A percentile compares a stretch with the other conserved stretches of the same genome.
Conservation (phyloP, 148 eudicot species). For the Hydrangea macrophylla region DNA sequence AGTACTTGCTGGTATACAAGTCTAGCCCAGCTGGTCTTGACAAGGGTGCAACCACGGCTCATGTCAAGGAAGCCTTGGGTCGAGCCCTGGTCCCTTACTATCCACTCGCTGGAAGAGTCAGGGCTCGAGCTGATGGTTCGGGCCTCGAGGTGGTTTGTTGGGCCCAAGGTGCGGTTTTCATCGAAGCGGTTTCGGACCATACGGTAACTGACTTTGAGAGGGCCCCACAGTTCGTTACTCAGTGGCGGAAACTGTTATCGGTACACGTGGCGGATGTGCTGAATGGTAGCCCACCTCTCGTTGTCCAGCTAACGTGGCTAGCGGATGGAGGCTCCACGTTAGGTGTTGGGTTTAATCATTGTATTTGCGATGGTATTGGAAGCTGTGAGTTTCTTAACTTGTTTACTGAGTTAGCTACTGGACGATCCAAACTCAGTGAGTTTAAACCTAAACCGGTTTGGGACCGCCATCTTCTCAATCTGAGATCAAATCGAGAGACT, state of each 20-base stretch:
- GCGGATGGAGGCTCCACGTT: constrained; percentile 50
- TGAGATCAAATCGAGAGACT: background rate
- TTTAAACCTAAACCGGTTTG: constrained; percentile 39
- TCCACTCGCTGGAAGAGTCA: constrained; percentile 66
- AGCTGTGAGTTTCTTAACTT: constrained; percentile 51
- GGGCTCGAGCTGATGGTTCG: constrained; percentile 30
- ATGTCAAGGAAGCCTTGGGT: constrained; percentile 44
- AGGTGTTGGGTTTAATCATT: constrained; percentile 62
- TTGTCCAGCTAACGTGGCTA: constrained; percentile 86
- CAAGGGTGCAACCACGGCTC: constrained; percentile 20
- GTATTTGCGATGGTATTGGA: constrained; percentile 71
- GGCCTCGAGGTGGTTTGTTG: constrained; percentile 58
- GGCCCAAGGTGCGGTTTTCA: constrained; percentile 60
- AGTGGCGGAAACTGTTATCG: constrained; percentile 56
- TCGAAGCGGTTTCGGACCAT: constrained; percentile 50
- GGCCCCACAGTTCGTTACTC: constrained; percentile 46
- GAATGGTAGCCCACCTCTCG: constrained; percentile 51
- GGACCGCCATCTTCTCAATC: constrained; percentile 52
- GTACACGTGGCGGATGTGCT: constrained; percentile 49
- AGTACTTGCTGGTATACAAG: constrained; percentile 59
- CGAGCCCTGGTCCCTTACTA: constrained; percentile 64
- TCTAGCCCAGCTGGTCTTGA: constrained; percentile 20
- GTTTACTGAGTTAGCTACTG: constrained; percentile 50
- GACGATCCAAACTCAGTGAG: constrained; percentile 7
- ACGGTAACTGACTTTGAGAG: constrained; percentile 40